phyloP scores from a whole-genome alignment of 805 yeast species.

The Candida pseudoglaebosa region DNA sequence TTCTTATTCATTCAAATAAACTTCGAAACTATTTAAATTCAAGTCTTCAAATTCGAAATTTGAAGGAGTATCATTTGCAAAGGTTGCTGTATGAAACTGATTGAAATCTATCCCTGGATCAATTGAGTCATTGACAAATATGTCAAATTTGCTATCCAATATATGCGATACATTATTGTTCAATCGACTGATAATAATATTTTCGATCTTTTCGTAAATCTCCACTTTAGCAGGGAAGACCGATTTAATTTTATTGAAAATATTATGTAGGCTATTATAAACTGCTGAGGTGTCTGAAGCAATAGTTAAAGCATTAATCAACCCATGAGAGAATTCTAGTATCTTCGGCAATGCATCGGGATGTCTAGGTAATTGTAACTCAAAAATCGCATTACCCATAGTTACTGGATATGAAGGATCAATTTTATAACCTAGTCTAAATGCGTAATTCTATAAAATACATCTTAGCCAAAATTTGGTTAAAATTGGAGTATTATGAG shows the following conservation, averaged over 20 bases:
- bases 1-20: background rate
- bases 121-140: background rate
- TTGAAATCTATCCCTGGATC: background rate
- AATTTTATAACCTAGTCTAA: background rate
- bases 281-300: background rate
- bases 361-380: background rate
- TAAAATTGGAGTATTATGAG: background rate
- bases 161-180: background rate
- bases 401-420: background rate
- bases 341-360: slow-evolving; percentile 1
- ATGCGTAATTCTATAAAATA: background rate
- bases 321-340: background rate
- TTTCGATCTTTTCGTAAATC: background rate
- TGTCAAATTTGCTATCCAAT: background rate
- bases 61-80: background rate
- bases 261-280: background rate
- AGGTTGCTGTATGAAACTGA: background rate
- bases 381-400: background rate
- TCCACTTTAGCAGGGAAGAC: background rate
- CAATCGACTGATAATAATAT: background rate
- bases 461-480: background rate
- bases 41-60: background rate
- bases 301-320: slow-evolving; percentile 1
- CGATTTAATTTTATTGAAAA: background rate
- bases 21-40: background rate